These are phyloP conservation scores for Dalechampia spathulata DNA, from an alignment of 441 rosid genomes.

Conservation along the genomic window DNA sequence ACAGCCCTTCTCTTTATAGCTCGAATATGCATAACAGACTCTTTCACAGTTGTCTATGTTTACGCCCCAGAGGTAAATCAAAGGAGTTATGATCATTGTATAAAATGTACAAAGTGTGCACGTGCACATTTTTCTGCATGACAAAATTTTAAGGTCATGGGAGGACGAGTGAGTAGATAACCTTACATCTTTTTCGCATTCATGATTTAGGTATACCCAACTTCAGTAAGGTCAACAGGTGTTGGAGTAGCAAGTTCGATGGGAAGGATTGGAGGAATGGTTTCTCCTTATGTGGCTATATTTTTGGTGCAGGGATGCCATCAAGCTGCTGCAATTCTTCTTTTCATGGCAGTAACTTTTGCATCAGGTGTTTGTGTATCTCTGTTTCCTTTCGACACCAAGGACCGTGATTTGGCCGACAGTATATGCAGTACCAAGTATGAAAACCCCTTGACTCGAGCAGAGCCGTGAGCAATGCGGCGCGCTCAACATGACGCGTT, in stretches of 20 bases:
- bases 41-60: conserved; percentile 63
- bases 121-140: background rate
- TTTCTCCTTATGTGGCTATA: conserved; percentile 84
- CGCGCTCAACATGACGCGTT: too few species aligned
- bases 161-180: background rate
- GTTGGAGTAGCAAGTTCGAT: conserved; percentile 78
- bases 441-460: conserved; percentile 6
- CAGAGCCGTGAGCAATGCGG: conserved; percentile 8
- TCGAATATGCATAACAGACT: conserved; percentile 78
- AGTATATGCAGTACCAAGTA: conserved; percentile 27
- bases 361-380: conserved; percentile 55
- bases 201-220: conserved; percentile 67
- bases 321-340: conserved; percentile 49
- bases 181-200: background rate
- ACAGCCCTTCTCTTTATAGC: conserved; percentile 68
- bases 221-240: conserved; percentile 80
- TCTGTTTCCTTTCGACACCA: conserved; percentile 75
- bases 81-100: background rate
- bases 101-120: background rate
- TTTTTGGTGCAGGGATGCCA: conserved; percentile 76
- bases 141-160: too few species aligned
- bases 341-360: conserved; percentile 53
- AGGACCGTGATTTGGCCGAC: conserved; percentile 61
- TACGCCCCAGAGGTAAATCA: conserved; percentile 83
- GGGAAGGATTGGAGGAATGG: conserved; percentile 87